Base-by-base conservation (phyloP, 2,329 filamentous ascomycete species). In the Microascus cirrosus region DNA sequence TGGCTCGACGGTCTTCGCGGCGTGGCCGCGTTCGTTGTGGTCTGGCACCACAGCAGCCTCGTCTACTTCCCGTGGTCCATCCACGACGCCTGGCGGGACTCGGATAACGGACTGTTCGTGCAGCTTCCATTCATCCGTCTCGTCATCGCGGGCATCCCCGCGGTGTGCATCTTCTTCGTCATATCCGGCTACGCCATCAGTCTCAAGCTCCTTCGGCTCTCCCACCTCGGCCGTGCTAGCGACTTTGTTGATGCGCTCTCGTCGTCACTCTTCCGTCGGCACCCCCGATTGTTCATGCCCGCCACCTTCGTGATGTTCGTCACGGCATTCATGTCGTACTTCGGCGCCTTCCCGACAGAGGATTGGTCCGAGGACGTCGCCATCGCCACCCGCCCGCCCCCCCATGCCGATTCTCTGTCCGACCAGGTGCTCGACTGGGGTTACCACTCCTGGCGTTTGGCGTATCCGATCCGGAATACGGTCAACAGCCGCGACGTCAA, bases 21-120 rank as follows among this genome's bases (percentile, higher is more conserved):
- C 3, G 85, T 87, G 61, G 84, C 84, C 4, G 83, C 85, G 2
- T 74, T 88, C 34, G 66, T 87, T 32, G 85, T 88, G 15, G 87
- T 86, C 67, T 74, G 78, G 62, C 80, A 84, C 57, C 82, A 86
- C 66, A 77, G 56, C 56, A 54, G 22, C 18, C 56, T 58, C 28
- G 48, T 58, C 56, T 58, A 48, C 35, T 58, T 58, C 28, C 45
- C 56, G 5, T 53, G 50, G 56, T 50, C 5, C 51, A 58, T 58
- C 25, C 56, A 58, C 56, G 11, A 54, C 35, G 50, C 50, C 8
- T 58, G 56, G 56, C 15, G 24, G 12, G 56, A 58, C 20, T 53
- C 25, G 22, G 56, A 32, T 4, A 54, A 25, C 15, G 24, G 35
- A 2, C 25, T 24, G 65, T 68, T 83, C 62, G 66, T 71, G 63